Conservation (phyloP, 75 land plant genomes). For the Selaginella tamariscina region DNA sequence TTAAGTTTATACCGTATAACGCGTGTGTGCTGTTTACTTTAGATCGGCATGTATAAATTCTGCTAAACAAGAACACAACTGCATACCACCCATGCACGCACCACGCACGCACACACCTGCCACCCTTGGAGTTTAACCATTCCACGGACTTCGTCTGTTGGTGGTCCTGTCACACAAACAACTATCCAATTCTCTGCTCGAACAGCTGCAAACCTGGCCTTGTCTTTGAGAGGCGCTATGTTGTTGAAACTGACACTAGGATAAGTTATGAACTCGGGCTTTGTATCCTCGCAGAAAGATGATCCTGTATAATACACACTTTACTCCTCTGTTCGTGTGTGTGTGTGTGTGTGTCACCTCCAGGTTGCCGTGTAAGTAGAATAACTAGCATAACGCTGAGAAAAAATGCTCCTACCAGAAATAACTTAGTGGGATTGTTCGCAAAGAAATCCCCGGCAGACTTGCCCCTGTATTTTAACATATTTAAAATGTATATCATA, state of each 20-base stretch:
- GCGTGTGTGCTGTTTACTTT: too few species aligned
- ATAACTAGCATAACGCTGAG: neutral
- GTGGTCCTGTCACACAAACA: neutral
- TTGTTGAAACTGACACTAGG: neutral
- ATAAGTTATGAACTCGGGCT: neutral
- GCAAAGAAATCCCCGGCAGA: neutral
- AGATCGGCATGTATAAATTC: too few species aligned
- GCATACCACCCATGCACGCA: too few species aligned
- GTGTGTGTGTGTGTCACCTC: neutral
- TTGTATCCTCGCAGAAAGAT: neutral
- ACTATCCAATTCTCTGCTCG: constrained; percentile 8
- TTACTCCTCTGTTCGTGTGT: neutral
- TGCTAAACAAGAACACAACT: too few species aligned
- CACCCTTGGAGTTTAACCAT: constrained; percentile 8
- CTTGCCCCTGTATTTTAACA: too few species aligned
- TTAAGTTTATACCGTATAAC: too few species aligned
- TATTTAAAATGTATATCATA: too few species aligned
- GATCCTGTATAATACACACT: too few species aligned
- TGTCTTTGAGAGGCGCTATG: neutral
- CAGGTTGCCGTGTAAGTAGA: neutral
- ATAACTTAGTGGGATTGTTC: neutral
- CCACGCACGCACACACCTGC: neutral
- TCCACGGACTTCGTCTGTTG: neutral
- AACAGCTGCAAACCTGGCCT: neutral
- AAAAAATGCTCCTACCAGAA: neutral